These are phyloP conservation scores for Iris macrosiphon DNA, from an alignment of 106 monocot genomes.

Conservation along the genomic window DNA sequence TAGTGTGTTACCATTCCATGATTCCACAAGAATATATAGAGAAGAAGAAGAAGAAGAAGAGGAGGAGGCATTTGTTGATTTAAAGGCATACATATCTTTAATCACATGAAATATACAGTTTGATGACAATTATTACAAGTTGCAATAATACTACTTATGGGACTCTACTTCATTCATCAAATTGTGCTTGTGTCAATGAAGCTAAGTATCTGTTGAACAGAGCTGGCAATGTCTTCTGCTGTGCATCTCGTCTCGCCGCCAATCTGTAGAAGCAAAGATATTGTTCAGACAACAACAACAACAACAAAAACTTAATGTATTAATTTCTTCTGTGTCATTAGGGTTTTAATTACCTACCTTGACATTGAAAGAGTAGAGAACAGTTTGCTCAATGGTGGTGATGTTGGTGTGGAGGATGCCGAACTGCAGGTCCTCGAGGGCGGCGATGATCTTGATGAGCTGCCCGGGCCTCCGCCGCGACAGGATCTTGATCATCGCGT, in stretches of 20 bases:
- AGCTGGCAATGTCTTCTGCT: slow-evolving; percentile 72
- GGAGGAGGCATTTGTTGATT: too few relatives aligned
- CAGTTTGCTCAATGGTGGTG: slow-evolving; percentile 79
- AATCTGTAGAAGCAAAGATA: slow-evolving; percentile 25
- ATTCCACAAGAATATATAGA: too few relatives aligned
- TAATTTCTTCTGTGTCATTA: not conserved
- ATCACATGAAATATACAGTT: too few relatives aligned
- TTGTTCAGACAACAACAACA: not conserved
- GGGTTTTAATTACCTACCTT: slow-evolving; percentile 14
- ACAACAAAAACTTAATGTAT: not conserved
- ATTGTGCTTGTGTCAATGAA: slow-evolving; percentile 47
- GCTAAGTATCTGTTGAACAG: slow-evolving; percentile 64
- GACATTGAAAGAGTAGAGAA: slow-evolving; percentile 82
- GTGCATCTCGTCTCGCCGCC: slow-evolving; percentile 36
- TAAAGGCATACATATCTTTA: too few relatives aligned
- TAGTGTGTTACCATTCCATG: too few relatives aligned
- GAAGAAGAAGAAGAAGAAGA: too few relatives aligned
- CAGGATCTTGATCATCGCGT: slow-evolving; percentile 67
- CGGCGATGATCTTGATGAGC: slow-evolving; percentile 50
- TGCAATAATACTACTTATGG: too few relatives aligned
- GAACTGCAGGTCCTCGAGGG: slow-evolving; percentile 67
- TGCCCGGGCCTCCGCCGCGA: slow-evolving; percentile 52
- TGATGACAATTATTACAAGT: too few relatives aligned
- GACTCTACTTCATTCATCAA: too few relatives aligned
- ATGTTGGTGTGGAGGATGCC: slow-evolving; percentile 69